These are phyloP conservation scores for Nothophoma quercina DNA, from an alignment of 2,329 filamentous ascomycete species.

Conservation along the genomic window DNA sequence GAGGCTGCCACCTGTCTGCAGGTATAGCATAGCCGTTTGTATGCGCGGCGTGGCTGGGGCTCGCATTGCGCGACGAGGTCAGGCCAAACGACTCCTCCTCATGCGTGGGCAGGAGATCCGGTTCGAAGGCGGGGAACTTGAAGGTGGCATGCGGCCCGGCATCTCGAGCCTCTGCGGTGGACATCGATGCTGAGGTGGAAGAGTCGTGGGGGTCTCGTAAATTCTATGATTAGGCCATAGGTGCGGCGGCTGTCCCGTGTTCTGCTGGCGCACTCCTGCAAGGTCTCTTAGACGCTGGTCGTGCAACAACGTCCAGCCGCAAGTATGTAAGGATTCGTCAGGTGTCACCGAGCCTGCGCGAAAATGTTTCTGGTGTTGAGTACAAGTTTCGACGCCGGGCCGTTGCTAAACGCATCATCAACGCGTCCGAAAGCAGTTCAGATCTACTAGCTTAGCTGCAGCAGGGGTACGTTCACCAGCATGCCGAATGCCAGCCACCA, in stretches of 20 bases:
- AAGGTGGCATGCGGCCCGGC: slow-evolving; percentile 47
- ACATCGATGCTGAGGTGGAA: slow-evolving; percentile 36
- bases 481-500: slow-evolving; percentile 18
- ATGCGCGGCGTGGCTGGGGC: slow-evolving; percentile 37
- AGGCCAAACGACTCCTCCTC: slow-evolving; percentile 46
- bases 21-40: slow-evolving; percentile 40
- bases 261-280: slow-evolving; percentile 8
- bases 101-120: slow-evolving; percentile 50
- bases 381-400: slow-evolving; percentile 26
- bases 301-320: slow-evolving; percentile 4
- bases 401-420: slow-evolving; percentile 26
- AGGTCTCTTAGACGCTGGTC: background rate
- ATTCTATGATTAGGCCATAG: slow-evolving; percentile 43
- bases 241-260: slow-evolving; percentile 19
- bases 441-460: slow-evolving; percentile 22
- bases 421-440: slow-evolving; percentile 34
- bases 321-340: background rate
- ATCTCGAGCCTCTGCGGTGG: slow-evolving; percentile 38
- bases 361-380: slow-evolving; percentile 21
- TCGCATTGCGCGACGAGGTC: slow-evolving; percentile 44
- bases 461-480: slow-evolving; percentile 21
- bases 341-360: slow-evolving; percentile 10
- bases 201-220: slow-evolving; percentile 23
- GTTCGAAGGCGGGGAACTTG: slow-evolving; percentile 57
- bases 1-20: slow-evolving; percentile 68